phyloP scores from a whole-genome alignment of 2,329 filamentous ascomycete genomes.

The Didymella segeticola region DNA sequence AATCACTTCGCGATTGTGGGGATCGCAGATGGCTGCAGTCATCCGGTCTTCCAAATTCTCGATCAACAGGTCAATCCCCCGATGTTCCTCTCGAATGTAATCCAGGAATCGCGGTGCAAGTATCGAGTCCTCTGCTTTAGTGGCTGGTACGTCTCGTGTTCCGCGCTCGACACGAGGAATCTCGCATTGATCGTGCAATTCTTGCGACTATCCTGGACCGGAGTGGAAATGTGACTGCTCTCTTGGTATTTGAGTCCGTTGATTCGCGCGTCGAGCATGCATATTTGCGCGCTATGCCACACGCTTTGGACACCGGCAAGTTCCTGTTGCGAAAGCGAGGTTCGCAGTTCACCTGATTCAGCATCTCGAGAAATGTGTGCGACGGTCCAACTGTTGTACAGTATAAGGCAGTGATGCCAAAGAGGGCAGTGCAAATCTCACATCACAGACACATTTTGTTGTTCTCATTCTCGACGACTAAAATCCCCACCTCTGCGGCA shows the following conservation, averaged over 20 bases:
- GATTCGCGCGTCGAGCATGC: background rate
- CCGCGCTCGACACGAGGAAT: constrained; percentile 14
- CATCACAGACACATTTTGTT: too few relatives aligned
- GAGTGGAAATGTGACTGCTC: background rate
- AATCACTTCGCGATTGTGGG: constrained; percentile 35
- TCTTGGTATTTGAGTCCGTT: background rate
- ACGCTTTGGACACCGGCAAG: constrained; percentile 31
- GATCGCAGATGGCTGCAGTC: constrained; percentile 35
- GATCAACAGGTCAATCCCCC: constrained; percentile 47
- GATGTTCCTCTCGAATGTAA: constrained; percentile 46
- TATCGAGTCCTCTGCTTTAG: constrained; percentile 25
- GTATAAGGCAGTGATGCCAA: constrained; percentile 13
- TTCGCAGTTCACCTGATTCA: constrained; percentile 33
- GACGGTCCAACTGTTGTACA: constrained; percentile 12
- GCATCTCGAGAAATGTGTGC: constrained; percentile 15
- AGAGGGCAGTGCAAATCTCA: too few relatives aligned
- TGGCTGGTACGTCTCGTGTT: constrained; percentile 18
- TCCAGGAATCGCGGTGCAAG: constrained; percentile 47
- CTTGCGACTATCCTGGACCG: constrained; percentile 16
- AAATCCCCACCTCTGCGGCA: too few relatives aligned
- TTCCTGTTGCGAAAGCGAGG: constrained; percentile 28
- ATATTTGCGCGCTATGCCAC: constrained; percentile 34
- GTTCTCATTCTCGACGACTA: too few relatives aligned
- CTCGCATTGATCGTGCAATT: constrained; percentile 21
- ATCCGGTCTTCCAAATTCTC: constrained; percentile 43